Percentiles rank a stretch among this genome's conserved stretches.
Evolutionary conservation across 768 basidiomycete species (phyloP).

Genomic region (Russula olivacea): DNA sequence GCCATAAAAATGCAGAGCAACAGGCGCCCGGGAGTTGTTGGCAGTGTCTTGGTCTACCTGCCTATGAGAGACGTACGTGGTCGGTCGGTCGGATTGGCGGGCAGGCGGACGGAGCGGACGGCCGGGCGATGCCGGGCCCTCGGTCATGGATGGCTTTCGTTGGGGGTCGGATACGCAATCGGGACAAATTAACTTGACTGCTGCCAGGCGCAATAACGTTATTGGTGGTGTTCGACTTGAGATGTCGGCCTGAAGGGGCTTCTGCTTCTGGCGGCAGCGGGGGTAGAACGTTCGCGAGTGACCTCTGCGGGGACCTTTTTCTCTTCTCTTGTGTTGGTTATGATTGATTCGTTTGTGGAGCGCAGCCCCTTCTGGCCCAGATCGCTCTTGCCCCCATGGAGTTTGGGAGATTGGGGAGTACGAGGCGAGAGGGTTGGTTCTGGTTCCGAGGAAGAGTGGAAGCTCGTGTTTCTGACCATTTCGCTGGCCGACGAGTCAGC

Average conservation of each 20-base stretch:
- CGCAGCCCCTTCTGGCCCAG: not conserved
- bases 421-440: not conserved
- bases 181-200: constrained; percentile 22
- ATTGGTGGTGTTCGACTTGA: constrained; percentile 17
- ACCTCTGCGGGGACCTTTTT: not conserved
- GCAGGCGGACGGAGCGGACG: not conserved
- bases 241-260: constrained; percentile 9
- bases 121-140: constrained; percentile 20
- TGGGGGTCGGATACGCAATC: constrained; percentile 19
- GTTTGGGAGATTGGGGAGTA: not conserved
- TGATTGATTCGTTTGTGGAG: constrained; percentile 9
- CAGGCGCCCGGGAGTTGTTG: not conserved
- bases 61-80: too few species aligned
- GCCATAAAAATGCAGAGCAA: not conserved
- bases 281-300: constrained; percentile 21
- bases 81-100: not conserved
- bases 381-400: not conserved
- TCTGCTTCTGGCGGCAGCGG: constrained; percentile 24
- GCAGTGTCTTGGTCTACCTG: not conserved
- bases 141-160: constrained; percentile 4
- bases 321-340: not conserved
- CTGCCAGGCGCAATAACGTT: constrained; percentile 22
- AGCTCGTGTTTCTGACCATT: constrained; percentile 21
- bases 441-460: constrained; percentile 15
- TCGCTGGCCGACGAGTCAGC: constrained; percentile 19